These are phyloP conservation scores for Leptodontidium sp. DNA, from an alignment of 2,329 filamentous ascomycete genomes.

Conservation along the genomic window DNA sequence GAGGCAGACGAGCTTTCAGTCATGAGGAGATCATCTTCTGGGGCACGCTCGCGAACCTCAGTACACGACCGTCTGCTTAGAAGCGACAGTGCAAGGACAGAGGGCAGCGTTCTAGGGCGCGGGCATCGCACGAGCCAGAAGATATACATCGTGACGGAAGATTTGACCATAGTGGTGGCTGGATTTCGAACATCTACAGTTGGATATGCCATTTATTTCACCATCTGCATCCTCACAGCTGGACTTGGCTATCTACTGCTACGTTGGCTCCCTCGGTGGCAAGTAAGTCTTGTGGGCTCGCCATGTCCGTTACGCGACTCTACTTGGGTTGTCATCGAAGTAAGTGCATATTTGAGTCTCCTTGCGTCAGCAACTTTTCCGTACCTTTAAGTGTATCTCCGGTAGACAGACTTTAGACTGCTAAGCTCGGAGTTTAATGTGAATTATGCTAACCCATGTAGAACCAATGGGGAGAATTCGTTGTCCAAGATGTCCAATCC, in stretches of 20 bases:
- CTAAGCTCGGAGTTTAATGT: background rate
- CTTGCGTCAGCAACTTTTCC: background rate
- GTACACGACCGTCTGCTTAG: slow-evolving; percentile 73
- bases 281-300: slow-evolving; percentile 77
- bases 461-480: slow-evolving; percentile 96
- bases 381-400: background rate
- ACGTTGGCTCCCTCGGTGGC: slow-evolving; percentile 90
- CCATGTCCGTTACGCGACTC: slow-evolving; percentile 75
- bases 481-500: slow-evolving; percentile 72
- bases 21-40: slow-evolving; percentile 71
- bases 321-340: slow-evolving; percentile 91
- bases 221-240: slow-evolving; percentile 74
- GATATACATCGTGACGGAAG: slow-evolving; percentile 90
- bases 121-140: slow-evolving; percentile 82
- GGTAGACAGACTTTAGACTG: background rate
- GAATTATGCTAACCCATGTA: slow-evolving; percentile 50
- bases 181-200: slow-evolving; percentile 82
- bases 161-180: slow-evolving; percentile 91
- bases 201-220: slow-evolving; percentile 74
- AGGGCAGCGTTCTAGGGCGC: slow-evolving; percentile 66
- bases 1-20: slow-evolving; percentile 49
- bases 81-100: slow-evolving; percentile 74
- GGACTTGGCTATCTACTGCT: slow-evolving; percentile 86
- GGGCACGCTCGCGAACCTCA: slow-evolving; percentile 59
- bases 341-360: slow-evolving; percentile 49